phyloP scores from a whole-genome alignment of 345 rosid species.

The Physaria fendleri region DNA sequence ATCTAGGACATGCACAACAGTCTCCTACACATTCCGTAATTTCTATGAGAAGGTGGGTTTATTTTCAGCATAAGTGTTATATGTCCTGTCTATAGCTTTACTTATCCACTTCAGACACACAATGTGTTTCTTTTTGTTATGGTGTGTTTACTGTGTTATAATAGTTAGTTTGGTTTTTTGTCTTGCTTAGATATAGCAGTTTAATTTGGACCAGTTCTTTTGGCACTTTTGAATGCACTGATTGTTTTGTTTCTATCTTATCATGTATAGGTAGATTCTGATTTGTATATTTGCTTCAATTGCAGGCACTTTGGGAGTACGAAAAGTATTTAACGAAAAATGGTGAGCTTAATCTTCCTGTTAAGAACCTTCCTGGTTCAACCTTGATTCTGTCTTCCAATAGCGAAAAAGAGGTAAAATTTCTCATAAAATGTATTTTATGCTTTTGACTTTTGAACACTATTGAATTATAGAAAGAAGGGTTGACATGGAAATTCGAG shows the following conservation, averaged over 20 bases:
- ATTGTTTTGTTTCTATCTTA: background rate
- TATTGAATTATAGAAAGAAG: constrained; percentile 1
- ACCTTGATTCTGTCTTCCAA: constrained; percentile 34
- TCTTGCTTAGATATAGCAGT: background rate
- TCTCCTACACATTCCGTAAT: constrained; percentile 85
- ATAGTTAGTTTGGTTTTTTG: constrained; percentile 9
- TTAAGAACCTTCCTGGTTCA: constrained; percentile 49
- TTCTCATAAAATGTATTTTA: background rate
- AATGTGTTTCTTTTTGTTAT: constrained; percentile 10
- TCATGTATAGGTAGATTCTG: background rate
- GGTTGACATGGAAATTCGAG: background rate
- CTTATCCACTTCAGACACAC: background rate
- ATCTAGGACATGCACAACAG: constrained; percentile 86
- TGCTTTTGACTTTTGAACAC: constrained; percentile 8
- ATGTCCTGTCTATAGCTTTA: background rate
- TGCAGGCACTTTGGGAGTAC: constrained; percentile 69
- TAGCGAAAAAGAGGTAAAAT: constrained; percentile 55
- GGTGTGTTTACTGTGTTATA: background rate
- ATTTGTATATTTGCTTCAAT: constrained; percentile 12
- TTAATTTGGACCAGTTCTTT: background rate
- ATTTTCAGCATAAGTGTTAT: constrained; percentile 1
- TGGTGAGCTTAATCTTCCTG: constrained; percentile 68
- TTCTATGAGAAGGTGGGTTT: constrained; percentile 81
- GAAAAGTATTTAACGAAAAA: constrained; percentile 52
- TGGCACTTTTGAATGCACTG: background rate